These are phyloP conservation scores for Malassezia restricta DNA, from an alignment of 1,284 basidiomycete species.

Conservation along the genomic window DNA sequence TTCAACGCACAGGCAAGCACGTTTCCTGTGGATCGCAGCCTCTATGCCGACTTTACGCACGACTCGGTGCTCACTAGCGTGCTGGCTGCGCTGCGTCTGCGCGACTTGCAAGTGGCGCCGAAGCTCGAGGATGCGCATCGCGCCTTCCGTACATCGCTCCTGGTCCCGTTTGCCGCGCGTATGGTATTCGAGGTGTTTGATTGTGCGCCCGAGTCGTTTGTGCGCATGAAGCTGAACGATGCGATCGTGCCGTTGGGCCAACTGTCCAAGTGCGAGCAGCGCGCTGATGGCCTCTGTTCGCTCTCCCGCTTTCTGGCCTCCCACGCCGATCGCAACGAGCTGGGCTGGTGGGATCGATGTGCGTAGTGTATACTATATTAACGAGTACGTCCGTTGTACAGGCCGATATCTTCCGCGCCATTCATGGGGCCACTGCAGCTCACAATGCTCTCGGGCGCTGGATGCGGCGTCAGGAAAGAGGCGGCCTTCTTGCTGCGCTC, in stretches of 20 bases:
- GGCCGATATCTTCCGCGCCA: constrained; percentile 37
- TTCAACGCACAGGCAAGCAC: constrained; percentile 23
- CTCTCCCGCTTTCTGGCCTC: constrained; percentile 21
- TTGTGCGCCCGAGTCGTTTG: constrained; percentile 12
- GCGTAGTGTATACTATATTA: neutral
- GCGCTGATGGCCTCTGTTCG: constrained; percentile 30
- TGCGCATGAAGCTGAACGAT: constrained; percentile 16
- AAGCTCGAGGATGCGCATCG: constrained; percentile 14
- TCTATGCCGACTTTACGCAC: constrained; percentile 45
- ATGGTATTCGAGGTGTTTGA: constrained; percentile 31
- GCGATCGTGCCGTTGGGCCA: constrained; percentile 22
- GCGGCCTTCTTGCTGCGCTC: constrained; percentile 52
- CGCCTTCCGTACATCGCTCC: constrained; percentile 18
- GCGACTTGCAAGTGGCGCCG: constrained; percentile 18
- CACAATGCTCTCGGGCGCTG: constrained; percentile 21
- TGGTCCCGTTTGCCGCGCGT: constrained; percentile 38
- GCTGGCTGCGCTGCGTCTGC: constrained; percentile 25
- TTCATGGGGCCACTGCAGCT: constrained; percentile 43
- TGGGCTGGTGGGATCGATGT: constrained; percentile 23
- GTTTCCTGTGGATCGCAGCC: constrained; percentile 33
- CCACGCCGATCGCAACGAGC: constrained; percentile 19
- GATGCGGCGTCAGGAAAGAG: constrained; percentile 17
- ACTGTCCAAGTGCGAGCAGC: constrained; percentile 21
- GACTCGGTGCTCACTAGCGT: constrained; percentile 37
- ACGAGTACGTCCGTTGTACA: constrained; percentile 12